Percentiles rank a stretch among this genome's conserved stretches.
These are phyloP conservation scores for Sphagnum contortum DNA, from an alignment of 225 moss, liverwort and hornwort species.

Conservation along the genomic window DNA sequence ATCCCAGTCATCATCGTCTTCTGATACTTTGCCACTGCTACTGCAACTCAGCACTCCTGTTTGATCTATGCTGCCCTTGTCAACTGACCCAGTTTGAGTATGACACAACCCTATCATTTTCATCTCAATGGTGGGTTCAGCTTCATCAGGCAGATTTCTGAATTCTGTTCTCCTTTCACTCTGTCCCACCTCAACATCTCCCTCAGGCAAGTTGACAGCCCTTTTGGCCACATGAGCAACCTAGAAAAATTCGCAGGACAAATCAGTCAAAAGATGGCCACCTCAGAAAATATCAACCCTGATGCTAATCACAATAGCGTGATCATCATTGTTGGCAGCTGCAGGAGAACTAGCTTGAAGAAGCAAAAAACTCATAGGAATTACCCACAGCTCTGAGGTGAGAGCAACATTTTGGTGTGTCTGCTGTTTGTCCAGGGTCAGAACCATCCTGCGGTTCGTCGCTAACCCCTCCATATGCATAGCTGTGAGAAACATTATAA, in stretches of 20 bases:
- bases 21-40: slow-evolving; percentile 33
- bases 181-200: slow-evolving; percentile 13
- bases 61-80: slow-evolving; percentile 21
- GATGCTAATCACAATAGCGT: no score
- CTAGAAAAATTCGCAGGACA: no score
- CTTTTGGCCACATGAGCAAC: no score
- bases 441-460: slow-evolving; percentile 2
- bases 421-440: slow-evolving; percentile 5
- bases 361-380: background rate
- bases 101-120: background rate
- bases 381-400: slow-evolving; percentile 53
- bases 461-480: background rate
- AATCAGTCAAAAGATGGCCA: no score
- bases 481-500: slow-evolving; percentile 1
- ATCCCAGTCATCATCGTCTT: slow-evolving; percentile 51
- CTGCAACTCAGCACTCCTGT: slow-evolving; percentile 30
- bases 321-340: slow-evolving; percentile 14
- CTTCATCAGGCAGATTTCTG: slow-evolving; percentile 7
- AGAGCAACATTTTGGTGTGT: slow-evolving; percentile 9
- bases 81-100: background rate
- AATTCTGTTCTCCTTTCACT: slow-evolving; percentile 1
- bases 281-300: no score
- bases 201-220: no score
- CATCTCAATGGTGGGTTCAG: slow-evolving; percentile 7
- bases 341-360: slow-evolving; percentile 21